phyloP scores from a whole-genome alignment of 371 early-diverging fungal genomes.

The Dichotomocladium elegans region DNA sequence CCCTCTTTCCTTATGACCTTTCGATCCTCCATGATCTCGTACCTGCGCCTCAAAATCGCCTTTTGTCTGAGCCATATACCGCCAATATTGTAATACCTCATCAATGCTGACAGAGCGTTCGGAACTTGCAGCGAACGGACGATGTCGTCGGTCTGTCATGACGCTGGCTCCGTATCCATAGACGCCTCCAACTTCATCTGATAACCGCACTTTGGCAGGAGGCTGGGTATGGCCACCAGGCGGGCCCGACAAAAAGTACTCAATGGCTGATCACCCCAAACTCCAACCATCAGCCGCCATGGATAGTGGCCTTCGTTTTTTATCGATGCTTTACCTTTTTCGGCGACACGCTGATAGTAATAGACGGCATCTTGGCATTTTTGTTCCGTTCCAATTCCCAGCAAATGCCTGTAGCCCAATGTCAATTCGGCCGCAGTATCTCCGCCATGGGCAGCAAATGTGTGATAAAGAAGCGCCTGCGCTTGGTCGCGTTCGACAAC shows the following conservation, averaged over 20 bases:
- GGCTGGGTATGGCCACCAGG: slow-evolving; percentile 80
- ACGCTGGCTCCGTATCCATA: slow-evolving; percentile 74
- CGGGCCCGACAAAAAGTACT: slow-evolving; percentile 71
- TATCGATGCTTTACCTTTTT: slow-evolving; percentile 50
- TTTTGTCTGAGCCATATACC: slow-evolving; percentile 64
- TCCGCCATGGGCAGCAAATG: slow-evolving; percentile 79
- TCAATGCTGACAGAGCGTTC: slow-evolving; percentile 50
- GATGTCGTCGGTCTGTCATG: slow-evolving; percentile 25
- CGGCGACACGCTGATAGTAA: slow-evolving; percentile 81
- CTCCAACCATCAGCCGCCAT: not conserved
- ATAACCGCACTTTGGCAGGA: slow-evolving; percentile 62
- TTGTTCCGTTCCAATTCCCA: slow-evolving; percentile 80
- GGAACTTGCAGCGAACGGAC: slow-evolving; percentile 11
- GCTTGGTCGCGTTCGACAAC: slow-evolving; percentile 61
- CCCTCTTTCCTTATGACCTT: too few species aligned
- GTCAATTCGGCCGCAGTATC: slow-evolving; percentile 79
- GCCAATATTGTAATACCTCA: slow-evolving; percentile 80
- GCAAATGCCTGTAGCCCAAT: slow-evolving; percentile 78
- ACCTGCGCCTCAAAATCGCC: slow-evolving; percentile 66
- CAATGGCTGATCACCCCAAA: slow-evolving; percentile 47
- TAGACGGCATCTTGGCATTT: slow-evolving; percentile 74
- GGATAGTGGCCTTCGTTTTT: not conserved
- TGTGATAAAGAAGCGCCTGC: slow-evolving; percentile 75
- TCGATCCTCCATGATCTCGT: too few species aligned
- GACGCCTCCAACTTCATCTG: slow-evolving; percentile 78